Evolutionary conservation across 768 basidiomycete species (phyloP).

Genomic region (Tremella fuciformis): DNA sequence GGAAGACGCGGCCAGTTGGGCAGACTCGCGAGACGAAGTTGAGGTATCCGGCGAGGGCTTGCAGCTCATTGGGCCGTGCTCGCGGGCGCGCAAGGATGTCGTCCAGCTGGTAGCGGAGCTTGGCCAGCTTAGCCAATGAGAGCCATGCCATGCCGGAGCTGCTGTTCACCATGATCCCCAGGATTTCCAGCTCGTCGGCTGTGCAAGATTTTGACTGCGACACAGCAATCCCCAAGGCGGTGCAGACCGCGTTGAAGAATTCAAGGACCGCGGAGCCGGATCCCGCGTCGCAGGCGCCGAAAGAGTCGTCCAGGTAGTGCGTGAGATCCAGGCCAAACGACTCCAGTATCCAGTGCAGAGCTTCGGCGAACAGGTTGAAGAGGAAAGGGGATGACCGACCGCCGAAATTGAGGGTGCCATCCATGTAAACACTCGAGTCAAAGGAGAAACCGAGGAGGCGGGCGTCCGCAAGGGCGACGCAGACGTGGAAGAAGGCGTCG

Average conservation of each 20-base stretch:
- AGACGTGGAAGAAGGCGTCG: constrained; percentile 45
- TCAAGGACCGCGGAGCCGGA: too few species aligned
- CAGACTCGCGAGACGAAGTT: too few species aligned
- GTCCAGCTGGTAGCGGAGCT: not conserved
- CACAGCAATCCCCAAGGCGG: too few species aligned
- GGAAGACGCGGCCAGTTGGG: constrained; percentile 29
- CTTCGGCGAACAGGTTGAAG: too few species aligned
- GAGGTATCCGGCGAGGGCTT: too few species aligned
- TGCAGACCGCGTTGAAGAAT: not conserved
- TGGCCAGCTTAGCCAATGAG: not conserved
- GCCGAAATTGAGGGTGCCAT: constrained; percentile 12
- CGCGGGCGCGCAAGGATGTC: not conserved
- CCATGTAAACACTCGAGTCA: not conserved
- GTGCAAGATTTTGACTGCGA: too few species aligned
- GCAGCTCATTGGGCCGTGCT: too few species aligned
- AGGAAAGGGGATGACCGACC: too few species aligned
- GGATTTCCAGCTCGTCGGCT: not conserved
- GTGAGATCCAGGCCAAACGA: too few species aligned
- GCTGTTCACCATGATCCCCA: not conserved
- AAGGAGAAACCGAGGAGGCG: constrained; percentile 41
- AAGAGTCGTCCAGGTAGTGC: too few species aligned
- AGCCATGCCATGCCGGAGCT: not conserved
- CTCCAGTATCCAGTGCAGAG: too few species aligned
- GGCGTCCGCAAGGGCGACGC: not conserved
- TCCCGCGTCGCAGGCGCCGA: too few species aligned